Percentiles rank a stretch among this genome's conserved stretches.
Conservation (phyloP, 2,329 filamentous ascomycete species). For the Plectosphaerella sp. region DNA sequence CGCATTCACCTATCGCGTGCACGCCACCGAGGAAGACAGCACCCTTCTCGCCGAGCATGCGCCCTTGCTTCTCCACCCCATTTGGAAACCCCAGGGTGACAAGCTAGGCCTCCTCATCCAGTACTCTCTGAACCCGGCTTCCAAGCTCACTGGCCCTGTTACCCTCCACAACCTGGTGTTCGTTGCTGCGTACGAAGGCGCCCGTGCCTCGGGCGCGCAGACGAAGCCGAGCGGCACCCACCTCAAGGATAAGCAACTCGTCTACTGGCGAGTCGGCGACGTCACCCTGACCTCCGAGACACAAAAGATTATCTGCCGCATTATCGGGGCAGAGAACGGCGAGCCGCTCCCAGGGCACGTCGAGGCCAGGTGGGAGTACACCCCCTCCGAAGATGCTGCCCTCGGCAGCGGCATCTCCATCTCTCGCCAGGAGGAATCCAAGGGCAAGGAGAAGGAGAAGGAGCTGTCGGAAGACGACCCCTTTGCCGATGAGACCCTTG, state of each 20-base stretch:
- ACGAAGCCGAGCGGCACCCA: constrained; percentile 79
- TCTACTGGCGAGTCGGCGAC: constrained; percentile 79
- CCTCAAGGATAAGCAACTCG: constrained; percentile 67
- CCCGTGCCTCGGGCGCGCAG: constrained; percentile 61
- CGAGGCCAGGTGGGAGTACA: constrained; percentile 76
- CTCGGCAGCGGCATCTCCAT: constrained; percentile 64
- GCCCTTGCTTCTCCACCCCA: constrained; percentile 68
- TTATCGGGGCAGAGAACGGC: constrained; percentile 66
- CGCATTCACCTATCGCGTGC: constrained; percentile 90
- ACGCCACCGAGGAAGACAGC: constrained; percentile 57
- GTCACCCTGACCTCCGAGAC: constrained; percentile 62
- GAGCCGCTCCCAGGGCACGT: constrained; percentile 70
- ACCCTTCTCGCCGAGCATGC: constrained; percentile 49
- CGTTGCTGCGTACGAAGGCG: constrained; percentile 66
- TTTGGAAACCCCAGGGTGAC: constrained; percentile 79
- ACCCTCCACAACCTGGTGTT: constrained; percentile 69
- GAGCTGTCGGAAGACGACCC: constrained; percentile 52
- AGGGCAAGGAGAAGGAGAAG: constrained; percentile 47
- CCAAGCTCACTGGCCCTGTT: constrained; percentile 33
- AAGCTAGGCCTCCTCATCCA: constrained; percentile 83
- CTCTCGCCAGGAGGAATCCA: constrained; percentile 44
- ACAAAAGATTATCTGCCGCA: constrained; percentile 77
- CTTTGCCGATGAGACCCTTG: constrained; percentile 53
- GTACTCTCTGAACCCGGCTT: constrained; percentile 77
- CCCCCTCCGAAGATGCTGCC: constrained; percentile 31